phyloP scores from a whole-genome alignment of 331 rosid species.

The Acacia pycnantha region DNA sequence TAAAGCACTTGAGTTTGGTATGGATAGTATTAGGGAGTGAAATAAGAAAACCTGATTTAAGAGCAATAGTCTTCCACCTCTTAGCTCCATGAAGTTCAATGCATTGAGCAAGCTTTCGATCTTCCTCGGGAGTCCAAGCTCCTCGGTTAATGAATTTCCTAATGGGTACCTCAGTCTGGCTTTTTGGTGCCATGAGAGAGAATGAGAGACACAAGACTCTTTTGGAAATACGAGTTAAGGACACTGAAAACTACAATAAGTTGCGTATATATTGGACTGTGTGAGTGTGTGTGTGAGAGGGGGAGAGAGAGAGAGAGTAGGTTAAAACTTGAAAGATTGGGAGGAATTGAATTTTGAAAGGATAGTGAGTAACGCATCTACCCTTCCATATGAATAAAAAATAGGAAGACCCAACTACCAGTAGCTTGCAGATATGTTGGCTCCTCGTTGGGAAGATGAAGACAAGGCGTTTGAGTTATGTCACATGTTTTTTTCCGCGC shows the following conservation, averaged over 20 bases:
- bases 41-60: conserved; percentile 26
- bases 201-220: not conserved
- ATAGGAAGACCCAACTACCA: conserved; percentile 25
- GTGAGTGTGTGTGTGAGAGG: not conserved
- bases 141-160: conserved; percentile 34
- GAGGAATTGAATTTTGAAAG: not conserved
- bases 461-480: not conserved
- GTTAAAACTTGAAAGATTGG: not conserved
- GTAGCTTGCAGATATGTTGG: not conserved
- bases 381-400: conserved; percentile 12
- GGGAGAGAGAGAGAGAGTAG: not conserved
- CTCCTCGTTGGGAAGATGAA: not conserved
- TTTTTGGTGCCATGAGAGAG: not conserved
- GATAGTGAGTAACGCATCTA: conserved; percentile 26
- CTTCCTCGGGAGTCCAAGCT: conserved; percentile 50
- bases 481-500: not conserved
- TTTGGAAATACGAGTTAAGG: not conserved
- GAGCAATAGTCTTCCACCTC: conserved; percentile 40
- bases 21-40: not conserved
- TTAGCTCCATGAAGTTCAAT: conserved; percentile 45
- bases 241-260: not conserved
- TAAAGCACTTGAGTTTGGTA: not conserved
- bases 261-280: not conserved
- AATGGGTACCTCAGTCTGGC: not conserved
- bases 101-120: conserved; percentile 36